Evolutionary conservation across 441 rosid species (phyloP).

Genomic region (Hypseocharis bilobata): DNA sequence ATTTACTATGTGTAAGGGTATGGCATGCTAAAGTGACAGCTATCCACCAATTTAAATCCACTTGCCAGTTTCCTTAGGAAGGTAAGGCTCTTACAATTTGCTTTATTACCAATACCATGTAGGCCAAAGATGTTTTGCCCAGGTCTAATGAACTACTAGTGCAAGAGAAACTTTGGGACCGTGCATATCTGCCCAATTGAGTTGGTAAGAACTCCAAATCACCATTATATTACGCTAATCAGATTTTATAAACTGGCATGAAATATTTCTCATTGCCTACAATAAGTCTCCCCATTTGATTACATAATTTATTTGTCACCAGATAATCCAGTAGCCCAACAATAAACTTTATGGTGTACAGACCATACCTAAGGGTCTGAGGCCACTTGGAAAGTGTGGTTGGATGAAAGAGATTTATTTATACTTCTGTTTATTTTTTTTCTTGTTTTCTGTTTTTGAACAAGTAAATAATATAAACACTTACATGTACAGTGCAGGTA

Average conservation of each 20-base stretch:
- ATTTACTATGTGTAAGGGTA: too few species aligned
- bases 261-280: too few species aligned
- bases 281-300: too few species aligned
- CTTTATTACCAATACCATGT: background rate
- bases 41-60: too few species aligned
- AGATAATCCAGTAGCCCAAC: constrained; percentile 7
- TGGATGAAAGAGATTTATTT: too few species aligned
- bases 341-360: constrained; percentile 2
- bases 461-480: constrained; percentile 24
- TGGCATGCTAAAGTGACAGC: too few species aligned
- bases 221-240: background rate
- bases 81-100: background rate
- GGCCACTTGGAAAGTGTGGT: too few species aligned
- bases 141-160: background rate
- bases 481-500: constrained; percentile 86
- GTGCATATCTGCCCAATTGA: too few species aligned
- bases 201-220: too few species aligned
- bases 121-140: background rate
- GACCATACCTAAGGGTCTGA: too few species aligned
- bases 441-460: background rate
- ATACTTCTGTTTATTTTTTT: too few species aligned
- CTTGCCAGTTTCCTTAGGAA: background rate
- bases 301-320: background rate
- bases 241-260: constrained; percentile 13
- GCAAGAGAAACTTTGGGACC: too few species aligned